Evolutionary conservation across 1,284 basidiomycete species (phyloP).

Genomic region (Lentinus polychrous): DNA sequence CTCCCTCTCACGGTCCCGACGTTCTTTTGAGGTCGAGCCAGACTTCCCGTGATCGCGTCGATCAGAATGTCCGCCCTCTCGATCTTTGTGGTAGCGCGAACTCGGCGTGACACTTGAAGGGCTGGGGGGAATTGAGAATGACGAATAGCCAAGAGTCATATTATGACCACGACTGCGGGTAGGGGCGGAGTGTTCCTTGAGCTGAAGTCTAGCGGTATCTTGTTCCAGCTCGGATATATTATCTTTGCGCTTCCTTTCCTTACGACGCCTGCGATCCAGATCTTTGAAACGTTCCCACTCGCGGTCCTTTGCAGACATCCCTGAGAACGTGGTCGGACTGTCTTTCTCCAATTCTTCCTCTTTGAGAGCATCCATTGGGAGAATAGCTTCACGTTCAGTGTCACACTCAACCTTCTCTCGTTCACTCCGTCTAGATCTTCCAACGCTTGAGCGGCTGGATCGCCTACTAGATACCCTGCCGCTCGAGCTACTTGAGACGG

Average conservation of each 20-base stretch:
- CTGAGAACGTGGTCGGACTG: background rate
- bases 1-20: background rate
- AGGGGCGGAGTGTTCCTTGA: too few relatives aligned
- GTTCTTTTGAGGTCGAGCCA: constrained; percentile 1
- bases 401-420: too few relatives aligned
- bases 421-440: background rate
- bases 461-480: background rate
- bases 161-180: constrained; percentile 1
- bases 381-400: background rate
- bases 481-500: constrained; percentile 5
- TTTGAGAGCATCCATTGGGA: background rate
- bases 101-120: background rate
- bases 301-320: background rate
- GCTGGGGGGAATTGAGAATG: constrained; percentile 10
- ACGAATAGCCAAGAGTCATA: constrained; percentile 7
- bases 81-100: background rate
- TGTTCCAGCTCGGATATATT: too few relatives aligned
- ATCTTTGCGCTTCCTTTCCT: background rate
- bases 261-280: background rate
- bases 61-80: constrained; percentile 8
- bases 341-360: background rate
- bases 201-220: too few relatives aligned
- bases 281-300: background rate
- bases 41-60: constrained; percentile 2
- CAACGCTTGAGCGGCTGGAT: background rate